Evolutionary conservation across 2,329 filamentous ascomycete species (phyloP).

Genomic region (Cladosporium sp.): DNA sequence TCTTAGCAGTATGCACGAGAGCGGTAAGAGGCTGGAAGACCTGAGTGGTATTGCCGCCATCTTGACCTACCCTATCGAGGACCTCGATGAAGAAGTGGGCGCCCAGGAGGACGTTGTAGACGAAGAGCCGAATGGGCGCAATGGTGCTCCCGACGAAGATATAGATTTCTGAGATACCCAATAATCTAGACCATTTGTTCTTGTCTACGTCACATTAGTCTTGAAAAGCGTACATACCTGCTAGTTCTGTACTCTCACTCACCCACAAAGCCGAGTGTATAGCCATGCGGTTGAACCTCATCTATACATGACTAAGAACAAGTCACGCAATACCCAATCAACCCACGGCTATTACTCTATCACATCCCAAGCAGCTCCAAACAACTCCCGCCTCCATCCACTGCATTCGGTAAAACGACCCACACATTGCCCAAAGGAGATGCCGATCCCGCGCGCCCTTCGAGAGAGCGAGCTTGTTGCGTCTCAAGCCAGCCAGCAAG

Average conservation of each 20-base stretch:
- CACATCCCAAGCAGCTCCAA: background rate
- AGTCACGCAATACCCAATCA: background rate
- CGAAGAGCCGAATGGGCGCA: conserved; percentile 3
- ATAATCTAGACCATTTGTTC: too few relatives aligned
- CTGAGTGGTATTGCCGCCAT: conserved; percentile 86
- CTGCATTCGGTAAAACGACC: conserved; percentile 9
- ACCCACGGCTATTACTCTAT: background rate
- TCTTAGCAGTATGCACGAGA: conserved; percentile 92
- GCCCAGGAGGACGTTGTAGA: conserved; percentile 3
- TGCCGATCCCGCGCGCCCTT: conserved; percentile 3
- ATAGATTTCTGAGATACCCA: conserved; percentile 12
- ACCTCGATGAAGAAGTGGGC: conserved; percentile 59
- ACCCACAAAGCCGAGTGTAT: too few relatives aligned
- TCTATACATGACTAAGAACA: too few relatives aligned
- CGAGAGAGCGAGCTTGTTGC: background rate
- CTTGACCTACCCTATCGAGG: conserved; percentile 82
- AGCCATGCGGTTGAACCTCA: too few relatives aligned
- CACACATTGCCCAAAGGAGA: conserved; percentile 10
- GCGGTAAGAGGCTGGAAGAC: conserved; percentile 76
- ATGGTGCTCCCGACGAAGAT: conserved; percentile 4
- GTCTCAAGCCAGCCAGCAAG: too few relatives aligned
- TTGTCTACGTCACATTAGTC: too few relatives aligned
- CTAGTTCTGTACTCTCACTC: too few relatives aligned
- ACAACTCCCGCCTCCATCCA: conserved; percentile 3
- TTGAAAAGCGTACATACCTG: too few relatives aligned